These are phyloP conservation scores for Brasilioporus rufonigricans DNA, from an alignment of 768 basidiomycete genomes.

Conservation along the genomic window DNA sequence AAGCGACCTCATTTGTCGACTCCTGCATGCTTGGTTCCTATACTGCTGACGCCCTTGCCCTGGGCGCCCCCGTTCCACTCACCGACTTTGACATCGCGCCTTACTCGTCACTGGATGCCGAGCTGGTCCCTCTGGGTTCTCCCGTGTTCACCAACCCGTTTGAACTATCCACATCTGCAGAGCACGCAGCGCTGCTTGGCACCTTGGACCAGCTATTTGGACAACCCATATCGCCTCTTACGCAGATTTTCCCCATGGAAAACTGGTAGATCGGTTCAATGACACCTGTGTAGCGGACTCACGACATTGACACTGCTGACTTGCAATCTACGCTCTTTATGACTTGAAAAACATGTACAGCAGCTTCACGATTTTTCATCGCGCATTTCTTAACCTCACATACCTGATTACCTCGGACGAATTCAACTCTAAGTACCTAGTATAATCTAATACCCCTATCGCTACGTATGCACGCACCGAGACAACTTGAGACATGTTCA, in stretches of 20 bases:
- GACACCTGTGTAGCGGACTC: not conserved
- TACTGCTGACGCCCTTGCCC: not conserved
- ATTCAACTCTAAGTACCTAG: constrained; percentile 8
- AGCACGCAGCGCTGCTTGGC: constrained; percentile 12
- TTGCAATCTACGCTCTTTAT: not conserved
- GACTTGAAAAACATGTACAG: constrained; percentile 5
- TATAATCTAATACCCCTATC: constrained; percentile 14
- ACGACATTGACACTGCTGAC: not conserved
- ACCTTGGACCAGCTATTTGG: constrained; percentile 33
- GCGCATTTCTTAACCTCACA: not conserved
- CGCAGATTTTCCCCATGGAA: constrained; percentile 7
- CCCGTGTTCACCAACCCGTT: constrained; percentile 34
- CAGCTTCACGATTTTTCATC: not conserved
- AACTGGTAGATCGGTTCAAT: constrained; percentile 12
- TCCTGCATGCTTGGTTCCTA: constrained; percentile 25
- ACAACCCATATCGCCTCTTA: constrained; percentile 26
- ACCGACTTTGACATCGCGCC: constrained; percentile 11
- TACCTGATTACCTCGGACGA: constrained; percentile 9
- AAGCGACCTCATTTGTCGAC: constrained; percentile 26
- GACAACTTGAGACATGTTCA: constrained; percentile 5
- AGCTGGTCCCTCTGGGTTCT: constrained; percentile 18
- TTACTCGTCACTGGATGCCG: constrained; percentile 2
- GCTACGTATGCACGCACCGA: not conserved
- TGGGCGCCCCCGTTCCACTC: constrained; percentile 8
- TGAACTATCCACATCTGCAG: constrained; percentile 9